Evolutionary conservation across 2,329 filamentous ascomycete species (phyloP).

Genomic region (Ploettnerulaceae sp.): DNA sequence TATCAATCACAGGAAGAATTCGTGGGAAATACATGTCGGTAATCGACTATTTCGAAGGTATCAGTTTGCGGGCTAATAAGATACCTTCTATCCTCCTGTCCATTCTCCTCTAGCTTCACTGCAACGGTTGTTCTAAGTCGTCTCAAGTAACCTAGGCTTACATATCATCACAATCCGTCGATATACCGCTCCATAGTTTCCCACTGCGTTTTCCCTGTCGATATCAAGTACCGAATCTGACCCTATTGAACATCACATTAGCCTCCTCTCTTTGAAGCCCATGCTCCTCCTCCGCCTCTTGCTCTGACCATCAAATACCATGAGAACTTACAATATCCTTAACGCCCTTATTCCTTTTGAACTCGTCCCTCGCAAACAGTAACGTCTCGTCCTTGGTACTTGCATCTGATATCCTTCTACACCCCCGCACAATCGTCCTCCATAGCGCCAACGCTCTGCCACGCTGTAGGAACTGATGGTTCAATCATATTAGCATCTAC

Average conservation of each 20-base stretch:
- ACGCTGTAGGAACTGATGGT: constrained; percentile 52
- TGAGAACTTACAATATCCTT: constrained; percentile 47
- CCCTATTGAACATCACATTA: constrained; percentile 39
- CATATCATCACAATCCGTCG: constrained; percentile 42
- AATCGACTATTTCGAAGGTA: not conserved
- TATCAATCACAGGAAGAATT: not conserved
- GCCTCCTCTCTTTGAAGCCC: not conserved
- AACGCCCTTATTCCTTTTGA: constrained; percentile 53
- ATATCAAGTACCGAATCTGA: constrained; percentile 59
- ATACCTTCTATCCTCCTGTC: not conserved
- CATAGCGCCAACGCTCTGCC: constrained; percentile 52
- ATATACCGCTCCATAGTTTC: constrained; percentile 57
- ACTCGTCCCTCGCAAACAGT: constrained; percentile 54
- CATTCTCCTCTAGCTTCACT: too few species aligned
- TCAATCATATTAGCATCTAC: not conserved
- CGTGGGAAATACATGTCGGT: not conserved
- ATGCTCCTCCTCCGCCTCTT: not conserved
- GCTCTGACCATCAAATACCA: not conserved
- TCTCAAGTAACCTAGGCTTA: not conserved
- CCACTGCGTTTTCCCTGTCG: constrained; percentile 62
- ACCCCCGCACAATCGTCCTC: constrained; percentile 52
- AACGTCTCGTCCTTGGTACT: constrained; percentile 51
- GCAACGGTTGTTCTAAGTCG: not conserved
- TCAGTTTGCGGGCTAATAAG: not conserved
- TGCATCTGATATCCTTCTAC: constrained; percentile 46